Percentiles rank a stretch among this genome's conserved stretches.
Conservation (phyloP, 495 filamentous ascomycete species). For the Talaromyces nanjingensis region DNA sequence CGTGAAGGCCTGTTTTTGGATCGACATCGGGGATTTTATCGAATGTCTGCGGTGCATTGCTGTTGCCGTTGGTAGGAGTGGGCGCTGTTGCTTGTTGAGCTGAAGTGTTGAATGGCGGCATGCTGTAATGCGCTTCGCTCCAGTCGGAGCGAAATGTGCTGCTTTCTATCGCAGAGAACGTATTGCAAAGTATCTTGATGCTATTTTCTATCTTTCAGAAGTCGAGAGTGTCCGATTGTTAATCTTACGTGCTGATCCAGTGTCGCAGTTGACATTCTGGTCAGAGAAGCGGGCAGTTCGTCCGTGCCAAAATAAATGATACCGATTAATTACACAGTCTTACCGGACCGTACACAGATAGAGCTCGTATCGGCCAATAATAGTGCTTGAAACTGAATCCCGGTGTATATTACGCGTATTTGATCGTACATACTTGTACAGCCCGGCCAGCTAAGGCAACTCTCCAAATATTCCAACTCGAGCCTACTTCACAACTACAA, state of each 20-base stretch:
- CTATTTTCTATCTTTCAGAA: neutral
- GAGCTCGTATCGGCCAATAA: neutral
- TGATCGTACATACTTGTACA: neutral
- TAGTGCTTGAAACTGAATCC: too few species aligned
- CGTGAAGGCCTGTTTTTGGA: neutral
- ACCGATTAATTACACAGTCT: neutral
- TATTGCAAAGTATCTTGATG: neutral
- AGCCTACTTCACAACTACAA: neutral
- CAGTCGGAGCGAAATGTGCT: neutral
- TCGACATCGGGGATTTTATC: constrained; percentile 8
- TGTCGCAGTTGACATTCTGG: neutral
- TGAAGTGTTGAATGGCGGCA: neutral
- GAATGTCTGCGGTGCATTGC: neutral
- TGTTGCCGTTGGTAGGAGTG: neutral
- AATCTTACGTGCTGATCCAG: neutral
- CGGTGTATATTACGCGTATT: neutral
- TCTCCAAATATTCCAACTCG: too few species aligned
- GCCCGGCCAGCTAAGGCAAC: neutral
- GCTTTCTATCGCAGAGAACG: neutral
- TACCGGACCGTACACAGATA: neutral
- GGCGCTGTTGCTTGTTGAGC: neutral
- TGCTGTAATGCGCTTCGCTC: neutral
- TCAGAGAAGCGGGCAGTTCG: neutral
- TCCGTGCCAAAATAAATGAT: neutral
- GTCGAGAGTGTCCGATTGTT: neutral